Evolutionary conservation across 148 eudicot genomes (phyloP).

Genomic region (Polygonum maritimum): DNA sequence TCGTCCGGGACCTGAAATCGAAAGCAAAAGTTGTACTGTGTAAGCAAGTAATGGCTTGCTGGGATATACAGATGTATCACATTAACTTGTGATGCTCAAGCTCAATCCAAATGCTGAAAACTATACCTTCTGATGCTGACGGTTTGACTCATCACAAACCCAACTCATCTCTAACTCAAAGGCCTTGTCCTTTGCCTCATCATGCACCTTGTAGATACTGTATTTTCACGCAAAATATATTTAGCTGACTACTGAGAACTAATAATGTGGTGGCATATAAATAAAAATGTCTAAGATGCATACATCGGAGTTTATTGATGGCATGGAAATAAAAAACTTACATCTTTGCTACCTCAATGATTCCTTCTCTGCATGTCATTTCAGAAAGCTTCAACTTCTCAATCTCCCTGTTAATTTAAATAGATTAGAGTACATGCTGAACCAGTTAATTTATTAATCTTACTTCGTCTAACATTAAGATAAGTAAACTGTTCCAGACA

Average conservation of each 20-base stretch:
- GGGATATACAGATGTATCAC: no score
- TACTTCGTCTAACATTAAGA: neutral
- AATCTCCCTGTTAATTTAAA: constrained; percentile 10
- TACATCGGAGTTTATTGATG: neutral
- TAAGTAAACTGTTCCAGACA: neutral
- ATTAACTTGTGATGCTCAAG: no score
- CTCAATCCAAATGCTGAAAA: neutral
- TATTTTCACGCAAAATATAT: constrained; percentile 5
- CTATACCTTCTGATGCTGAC: constrained; percentile 80
- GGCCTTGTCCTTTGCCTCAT: constrained; percentile 95
- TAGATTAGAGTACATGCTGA: neutral
- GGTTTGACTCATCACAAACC: constrained; percentile 95
- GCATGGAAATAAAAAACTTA: constrained; percentile 27
- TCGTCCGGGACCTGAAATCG: constrained; percentile 48
- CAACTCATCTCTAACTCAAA: constrained; percentile 97
- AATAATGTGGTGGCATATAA: neutral
- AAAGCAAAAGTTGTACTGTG: neutral
- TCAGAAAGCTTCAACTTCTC: constrained; percentile 92
- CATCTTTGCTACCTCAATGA: constrained; percentile 94
- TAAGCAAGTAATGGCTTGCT: no score
- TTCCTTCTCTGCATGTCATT: constrained; percentile 92
- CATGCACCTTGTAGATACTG: constrained; percentile 96
- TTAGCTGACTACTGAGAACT: neutral
- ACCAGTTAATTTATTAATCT: neutral
- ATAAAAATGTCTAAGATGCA: neutral